Evolutionary conservation across 2,329 filamentous ascomycete species (phyloP), one percentile per base, ranked within the genome.

Genomic region (Bipolaris bicolor): DNA sequence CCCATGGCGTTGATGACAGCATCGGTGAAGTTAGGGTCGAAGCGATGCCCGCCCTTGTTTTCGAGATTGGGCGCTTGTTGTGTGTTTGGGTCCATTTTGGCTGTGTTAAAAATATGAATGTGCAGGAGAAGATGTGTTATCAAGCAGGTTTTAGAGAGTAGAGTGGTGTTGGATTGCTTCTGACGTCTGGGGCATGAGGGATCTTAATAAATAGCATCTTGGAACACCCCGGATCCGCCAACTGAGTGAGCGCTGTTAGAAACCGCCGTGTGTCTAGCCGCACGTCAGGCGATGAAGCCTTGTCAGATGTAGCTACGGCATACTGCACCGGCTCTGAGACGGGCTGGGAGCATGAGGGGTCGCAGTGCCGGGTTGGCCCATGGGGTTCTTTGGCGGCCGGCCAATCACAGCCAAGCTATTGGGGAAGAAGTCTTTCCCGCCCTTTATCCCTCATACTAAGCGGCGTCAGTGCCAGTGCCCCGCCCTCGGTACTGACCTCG

Each of bases 11-110:
- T 84, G 72, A 92, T 82, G 77, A 92, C 89, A 75, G 87, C 83
- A 66, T 87, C 78, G 51, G 90, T 94, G 81, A 93, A 92, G 78
- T 84, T 85, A 67, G 90, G 90, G 76, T 94, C 90, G 80, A 90
- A 92, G 65, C 79, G 77, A 68, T 75, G 71, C 41, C 61, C 45
- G 33, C 57, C 58, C 43, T 56, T 58, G 24, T 67, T 57, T 60
- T 71, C 67, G 49, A 61, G 50, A 15, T 61, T 49, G 34, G 68
- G 65, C 45, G 67, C 66, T 29, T 65, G 68, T 31, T 65, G 58
- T 57, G 61, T 64, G 60, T 63, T 64, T 37, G 56, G 58, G 47
- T 63, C n/a, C 56, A 59, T 59, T 22, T 52, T 64, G 55, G 34
- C 6, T 49, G 43, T 55, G 47, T 47, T 10, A 37, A 10, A 16